Percentiles rank a stretch among this genome's conserved stretches.
Conservation (phyloP, 441 rosid species). For the Syzygium malaccense region DNA sequence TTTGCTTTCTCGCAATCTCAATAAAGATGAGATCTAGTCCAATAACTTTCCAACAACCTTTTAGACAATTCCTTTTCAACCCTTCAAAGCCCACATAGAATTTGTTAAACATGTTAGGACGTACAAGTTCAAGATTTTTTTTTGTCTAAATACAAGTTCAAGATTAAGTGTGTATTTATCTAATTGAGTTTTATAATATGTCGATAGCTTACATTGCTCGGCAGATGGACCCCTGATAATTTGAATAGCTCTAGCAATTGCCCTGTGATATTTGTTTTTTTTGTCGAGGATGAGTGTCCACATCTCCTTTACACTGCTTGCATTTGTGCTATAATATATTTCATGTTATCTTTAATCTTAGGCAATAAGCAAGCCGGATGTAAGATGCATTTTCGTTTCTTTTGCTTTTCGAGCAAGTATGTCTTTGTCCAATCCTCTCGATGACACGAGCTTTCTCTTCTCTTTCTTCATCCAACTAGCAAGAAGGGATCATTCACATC, state of each 20-base stretch:
- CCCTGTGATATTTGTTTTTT: fast-evolving
- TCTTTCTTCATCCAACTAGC: not conserved
- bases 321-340: not conserved
- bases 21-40: not conserved
- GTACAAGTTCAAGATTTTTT: not conserved
- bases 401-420: not conserved
- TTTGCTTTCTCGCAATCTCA: not conserved
- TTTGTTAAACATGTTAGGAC: not conserved
- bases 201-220: not conserved
- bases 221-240: not conserved
- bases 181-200: not conserved
- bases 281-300: not conserved
- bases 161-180: not conserved
- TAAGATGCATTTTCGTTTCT: not conserved
- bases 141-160: not conserved
- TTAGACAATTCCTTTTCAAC: not conserved
- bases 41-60: not conserved
- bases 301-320: not conserved
- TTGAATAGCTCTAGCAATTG: not conserved
- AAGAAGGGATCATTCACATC: not conserved
- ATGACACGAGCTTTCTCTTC: not conserved
- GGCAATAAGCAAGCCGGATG: not conserved
- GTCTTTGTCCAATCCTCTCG: not conserved
- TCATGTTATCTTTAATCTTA: not conserved
- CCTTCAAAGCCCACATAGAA: not conserved